Conservation (phyloP, 768 basidiomycete species). For the Tulasnella sp. region DNA sequence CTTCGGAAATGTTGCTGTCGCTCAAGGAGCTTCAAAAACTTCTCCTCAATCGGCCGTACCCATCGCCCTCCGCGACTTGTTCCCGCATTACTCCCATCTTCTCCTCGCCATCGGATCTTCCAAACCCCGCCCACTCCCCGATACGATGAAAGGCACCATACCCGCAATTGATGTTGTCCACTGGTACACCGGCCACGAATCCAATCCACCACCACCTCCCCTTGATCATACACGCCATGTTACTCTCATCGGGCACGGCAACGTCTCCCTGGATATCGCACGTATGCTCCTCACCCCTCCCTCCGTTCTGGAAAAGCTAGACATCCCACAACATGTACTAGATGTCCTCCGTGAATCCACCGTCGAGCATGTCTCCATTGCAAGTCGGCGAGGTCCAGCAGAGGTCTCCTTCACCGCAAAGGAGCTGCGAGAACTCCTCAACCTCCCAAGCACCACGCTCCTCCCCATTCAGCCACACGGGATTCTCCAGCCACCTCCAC, state of each 20-base stretch:
- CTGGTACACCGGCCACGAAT: constrained; percentile 82
- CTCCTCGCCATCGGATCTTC: constrained; percentile 78
- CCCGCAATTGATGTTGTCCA: constrained; percentile 80
- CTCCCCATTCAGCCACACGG: constrained; percentile 39
- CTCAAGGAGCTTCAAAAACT: constrained; percentile 12
- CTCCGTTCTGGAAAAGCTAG: constrained; percentile 50
- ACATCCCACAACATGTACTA: constrained; percentile 67
- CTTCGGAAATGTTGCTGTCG: constrained; percentile 70
- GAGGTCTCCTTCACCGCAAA: constrained; percentile 89
- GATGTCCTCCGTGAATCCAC: constrained; percentile 48
- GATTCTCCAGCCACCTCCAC: constrained; percentile 27
- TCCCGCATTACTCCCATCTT: constrained; percentile 70
- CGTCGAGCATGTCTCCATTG: constrained; percentile 68
- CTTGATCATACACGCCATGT: constrained; percentile 59
- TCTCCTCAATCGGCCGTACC: constrained; percentile 36
- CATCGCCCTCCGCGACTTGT: constrained; percentile 44
- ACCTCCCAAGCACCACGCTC: constrained; percentile 54
- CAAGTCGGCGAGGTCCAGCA: constrained; percentile 76
- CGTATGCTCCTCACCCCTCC: constrained; percentile 74
- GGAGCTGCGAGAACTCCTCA: constrained; percentile 76
- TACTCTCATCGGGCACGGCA: constrained; percentile 85
- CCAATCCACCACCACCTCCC: constrained; percentile 46
- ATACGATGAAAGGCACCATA: constrained; percentile 32
- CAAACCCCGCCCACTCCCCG: constrained; percentile 36
- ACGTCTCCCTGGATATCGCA: constrained; percentile 87